These are phyloP conservation scores for Musa schizocarpa DNA, from an alignment of 176 grass and related monocot genomes.

Conservation along the genomic window DNA sequence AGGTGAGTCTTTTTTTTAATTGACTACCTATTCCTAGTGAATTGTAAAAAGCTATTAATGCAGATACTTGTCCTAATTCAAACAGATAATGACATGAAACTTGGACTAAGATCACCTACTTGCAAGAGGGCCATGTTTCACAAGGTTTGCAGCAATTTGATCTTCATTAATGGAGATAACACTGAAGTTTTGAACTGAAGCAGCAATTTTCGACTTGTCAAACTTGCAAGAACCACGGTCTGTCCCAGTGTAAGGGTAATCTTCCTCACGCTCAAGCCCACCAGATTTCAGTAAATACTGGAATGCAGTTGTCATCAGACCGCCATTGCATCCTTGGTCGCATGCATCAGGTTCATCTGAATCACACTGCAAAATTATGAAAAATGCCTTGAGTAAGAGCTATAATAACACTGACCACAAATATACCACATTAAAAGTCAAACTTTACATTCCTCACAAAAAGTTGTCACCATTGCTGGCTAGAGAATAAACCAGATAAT, in stretches of 20 bases:
- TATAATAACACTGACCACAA: too few species aligned
- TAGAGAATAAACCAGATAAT: too few species aligned
- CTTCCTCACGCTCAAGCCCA: neutral
- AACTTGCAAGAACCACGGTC: neutral
- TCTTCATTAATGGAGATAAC: neutral
- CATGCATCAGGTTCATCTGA: neutral
- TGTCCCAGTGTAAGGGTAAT: neutral
- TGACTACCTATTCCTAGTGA: too few species aligned
- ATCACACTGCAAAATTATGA: neutral
- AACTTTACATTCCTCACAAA: too few species aligned
- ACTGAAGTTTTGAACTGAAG: conserved; percentile 8
- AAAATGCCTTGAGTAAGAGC: neutral
- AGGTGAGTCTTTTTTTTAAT: too few species aligned
- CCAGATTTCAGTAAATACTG: conserved; percentile 8
- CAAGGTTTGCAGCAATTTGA: conserved; percentile 9
- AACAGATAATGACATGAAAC: too few species aligned
- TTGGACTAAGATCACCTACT: neutral
- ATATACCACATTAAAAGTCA: too few species aligned
- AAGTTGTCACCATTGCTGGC: too few species aligned
- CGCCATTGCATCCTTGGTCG: conserved; percentile 3
- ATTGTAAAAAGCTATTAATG: too few species aligned
- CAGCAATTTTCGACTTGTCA: conserved; percentile 5
- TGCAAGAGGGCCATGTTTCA: conserved; percentile 6
- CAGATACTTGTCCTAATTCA: too few species aligned
- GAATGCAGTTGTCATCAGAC: conserved; percentile 3